phyloP scores from a whole-genome alignment of 441 rosid genomes.

The Erodium moschatum region DNA sequence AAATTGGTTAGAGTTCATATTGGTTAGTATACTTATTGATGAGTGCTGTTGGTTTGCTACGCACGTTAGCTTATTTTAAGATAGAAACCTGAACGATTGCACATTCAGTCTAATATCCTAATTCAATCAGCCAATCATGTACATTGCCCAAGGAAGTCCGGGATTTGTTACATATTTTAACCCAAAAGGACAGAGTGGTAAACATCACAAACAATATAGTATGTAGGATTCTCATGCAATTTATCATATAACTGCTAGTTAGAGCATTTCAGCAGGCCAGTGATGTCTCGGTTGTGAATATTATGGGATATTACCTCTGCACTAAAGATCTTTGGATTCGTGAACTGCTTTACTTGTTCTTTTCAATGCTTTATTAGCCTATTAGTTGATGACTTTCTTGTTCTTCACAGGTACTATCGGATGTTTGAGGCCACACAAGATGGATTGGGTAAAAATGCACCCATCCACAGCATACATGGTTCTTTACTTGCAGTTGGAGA shows the following conservation, averaged over 20 bases:
- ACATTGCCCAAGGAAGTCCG: no score
- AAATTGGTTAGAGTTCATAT: no score
- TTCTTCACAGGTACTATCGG: slow-evolving; percentile 68
- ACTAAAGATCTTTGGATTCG: not conserved
- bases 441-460: slow-evolving; percentile 93
- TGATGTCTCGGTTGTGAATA: not conserved
- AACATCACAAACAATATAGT: no score
- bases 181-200: no score
- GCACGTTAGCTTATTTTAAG: no score
- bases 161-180: no score
- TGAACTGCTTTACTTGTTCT: not conserved
- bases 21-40: no score
- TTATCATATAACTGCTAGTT: not conserved
- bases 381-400: not conserved
- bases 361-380: not conserved
- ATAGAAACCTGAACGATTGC: no score
- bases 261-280: not conserved
- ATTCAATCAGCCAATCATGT: no score
- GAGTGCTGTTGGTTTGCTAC: no score
- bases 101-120: no score
- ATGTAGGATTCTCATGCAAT: not conserved
- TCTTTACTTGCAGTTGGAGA: slow-evolving; percentile 99
- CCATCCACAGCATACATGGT: slow-evolving; percentile 97
- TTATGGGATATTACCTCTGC: not conserved
- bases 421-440: slow-evolving; percentile 99